Evolutionary conservation across 2,329 filamentous ascomycete genomes (phyloP).

Genomic region (Epichloe gansuensis): DNA sequence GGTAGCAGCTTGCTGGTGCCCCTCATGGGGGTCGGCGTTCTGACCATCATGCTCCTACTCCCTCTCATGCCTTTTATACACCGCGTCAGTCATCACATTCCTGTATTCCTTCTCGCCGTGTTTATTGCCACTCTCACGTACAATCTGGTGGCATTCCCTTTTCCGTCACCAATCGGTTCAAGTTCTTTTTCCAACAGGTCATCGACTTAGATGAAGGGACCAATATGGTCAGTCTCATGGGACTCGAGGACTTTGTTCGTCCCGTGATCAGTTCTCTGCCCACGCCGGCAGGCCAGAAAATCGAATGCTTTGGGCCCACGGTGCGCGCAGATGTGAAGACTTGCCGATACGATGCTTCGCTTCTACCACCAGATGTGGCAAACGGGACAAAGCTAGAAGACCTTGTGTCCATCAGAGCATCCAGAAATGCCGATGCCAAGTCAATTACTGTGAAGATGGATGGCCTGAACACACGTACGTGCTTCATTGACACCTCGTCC

Average conservation of each 20-base stretch:
- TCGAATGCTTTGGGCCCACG: constrained; percentile 34
- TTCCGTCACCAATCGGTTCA: constrained; percentile 64
- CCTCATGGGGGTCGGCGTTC: constrained; percentile 55
- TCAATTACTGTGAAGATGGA: constrained; percentile 53
- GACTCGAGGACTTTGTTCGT: constrained; percentile 54
- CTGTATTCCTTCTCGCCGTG: constrained; percentile 61
- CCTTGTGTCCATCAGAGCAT: constrained; percentile 50
- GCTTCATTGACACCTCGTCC: constrained; percentile 59
- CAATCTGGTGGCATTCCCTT: constrained; percentile 80
- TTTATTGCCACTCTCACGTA: constrained; percentile 70
- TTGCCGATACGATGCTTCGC: constrained; percentile 58
- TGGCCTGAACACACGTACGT: constrained; percentile 67
- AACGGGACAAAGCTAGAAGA: constrained; percentile 31
- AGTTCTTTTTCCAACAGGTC: constrained; percentile 76
- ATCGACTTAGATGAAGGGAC: constrained; percentile 64
- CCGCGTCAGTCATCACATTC: constrained; percentile 71
- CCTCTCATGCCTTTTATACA: constrained; percentile 79
- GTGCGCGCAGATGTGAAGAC: constrained; percentile 37
- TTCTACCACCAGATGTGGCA: constrained; percentile 47
- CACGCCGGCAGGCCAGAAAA: constrained; percentile 49
- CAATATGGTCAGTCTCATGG: constrained; percentile 57
- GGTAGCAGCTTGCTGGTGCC: constrained; percentile 61
- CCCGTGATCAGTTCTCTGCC: constrained; percentile 58
- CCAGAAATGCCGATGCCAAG: constrained; percentile 22
- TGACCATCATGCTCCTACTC: constrained; percentile 60